phyloP scores from a whole-genome alignment of 192 early-diverging fungal genomes.

The Backusella tarrabulga region DNA sequence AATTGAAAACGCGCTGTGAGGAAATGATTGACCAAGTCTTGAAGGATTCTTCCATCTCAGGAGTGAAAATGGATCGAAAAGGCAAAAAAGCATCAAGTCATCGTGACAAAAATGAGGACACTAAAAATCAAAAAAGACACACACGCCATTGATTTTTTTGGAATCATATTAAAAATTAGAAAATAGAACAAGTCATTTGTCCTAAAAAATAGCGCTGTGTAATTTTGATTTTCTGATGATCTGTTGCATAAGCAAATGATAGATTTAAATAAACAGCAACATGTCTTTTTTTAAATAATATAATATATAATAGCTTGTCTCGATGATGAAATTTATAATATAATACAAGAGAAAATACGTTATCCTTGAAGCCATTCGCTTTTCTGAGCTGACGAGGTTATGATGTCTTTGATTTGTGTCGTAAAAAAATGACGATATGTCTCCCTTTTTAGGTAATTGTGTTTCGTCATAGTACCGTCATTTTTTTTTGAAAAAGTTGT shows the following conservation, averaged over 20 bases:
- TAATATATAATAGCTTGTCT: too few species aligned
- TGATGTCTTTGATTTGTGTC: background rate
- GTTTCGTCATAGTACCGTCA: background rate
- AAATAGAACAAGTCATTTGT: background rate
- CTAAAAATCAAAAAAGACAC: background rate
- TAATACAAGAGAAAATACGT: background rate
- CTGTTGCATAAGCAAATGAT: background rate
- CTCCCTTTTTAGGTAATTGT: background rate
- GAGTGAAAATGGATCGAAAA: background rate
- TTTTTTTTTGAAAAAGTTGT: background rate
- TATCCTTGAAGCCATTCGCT: background rate
- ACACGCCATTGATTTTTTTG: background rate
- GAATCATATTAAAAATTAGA: background rate
- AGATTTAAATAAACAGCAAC: background rate
- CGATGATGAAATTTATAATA: too few species aligned
- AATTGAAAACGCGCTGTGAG: conserved; percentile 47
- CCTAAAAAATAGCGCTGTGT: background rate
- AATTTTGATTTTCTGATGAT: too few species aligned
- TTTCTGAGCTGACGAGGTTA: background rate
- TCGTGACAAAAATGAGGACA: background rate
- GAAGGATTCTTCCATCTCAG: background rate
- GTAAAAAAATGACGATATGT: background rate
- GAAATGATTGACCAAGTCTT: conserved; percentile 31
- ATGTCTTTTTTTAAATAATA: background rate
- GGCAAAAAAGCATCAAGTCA: background rate